Evolutionary conservation across 2,329 filamentous ascomycete genomes (phyloP), one percentile per base, ranked within the genome.

Genomic region (Huntiella omanensis): DNA sequence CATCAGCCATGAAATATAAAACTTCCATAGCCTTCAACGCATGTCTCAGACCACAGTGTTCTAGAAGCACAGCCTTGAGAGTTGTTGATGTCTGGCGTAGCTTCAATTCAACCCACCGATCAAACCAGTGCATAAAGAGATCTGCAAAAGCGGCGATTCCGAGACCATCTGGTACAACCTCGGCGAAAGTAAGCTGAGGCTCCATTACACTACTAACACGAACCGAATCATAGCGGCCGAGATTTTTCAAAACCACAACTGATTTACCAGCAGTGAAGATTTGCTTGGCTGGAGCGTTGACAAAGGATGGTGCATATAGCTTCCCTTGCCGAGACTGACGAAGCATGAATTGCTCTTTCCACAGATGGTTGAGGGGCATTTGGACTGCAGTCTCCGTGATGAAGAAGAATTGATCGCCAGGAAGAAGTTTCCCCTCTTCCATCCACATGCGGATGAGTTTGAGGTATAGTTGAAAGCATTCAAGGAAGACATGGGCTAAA

Each of bases 211-310:
- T 36, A 50, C 60, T 48, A 47, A 57, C 56, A 58, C 48, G 51
- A 54, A 54, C 56, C 41, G 60, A 54, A 42, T 64, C 58, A 50
- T 71, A 66, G 47, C 70, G 66, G 36, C 77, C 74, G 8, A 94
- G 66, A 41, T 80, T 73, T 50, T 78, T 79, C n/a, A 95, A 63
- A 39, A 95, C 80, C 1, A 91, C 75, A 47, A 91, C 78, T 54
- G 81, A 92, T 60, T 95, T 95, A 0, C 88, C 88, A 1, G 84
- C 79, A 1, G 79, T 85, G 55, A 94, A 88, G 34, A 95, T 84
- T 51, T 77, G 81, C 17, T 66, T 63, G 0, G 75, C 75, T 2
- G 78, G 73, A 2, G 78, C 70, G 35, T 77, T 73, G 4, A 95
- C 67, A 52, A 94, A 95, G 2, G 64, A 69, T 0, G 88, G 87